Conservation (phyloP, 108 stramenopile genomes). For the Fistulifera pelliculosa region DNA sequence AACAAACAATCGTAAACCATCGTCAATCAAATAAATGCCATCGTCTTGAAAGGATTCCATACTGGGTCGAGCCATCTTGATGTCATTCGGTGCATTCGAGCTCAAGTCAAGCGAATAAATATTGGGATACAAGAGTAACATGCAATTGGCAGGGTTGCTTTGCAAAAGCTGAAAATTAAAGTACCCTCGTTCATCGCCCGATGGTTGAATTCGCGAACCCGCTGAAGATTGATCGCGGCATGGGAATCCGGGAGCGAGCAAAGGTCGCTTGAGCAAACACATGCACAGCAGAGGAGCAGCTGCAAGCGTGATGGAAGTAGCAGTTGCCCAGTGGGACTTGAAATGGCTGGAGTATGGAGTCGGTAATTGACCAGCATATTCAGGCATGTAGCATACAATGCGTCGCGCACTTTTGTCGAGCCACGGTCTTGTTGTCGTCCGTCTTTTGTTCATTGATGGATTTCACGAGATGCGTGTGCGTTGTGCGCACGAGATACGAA, state of each 20-base stretch:
- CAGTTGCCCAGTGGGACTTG: constrained; percentile 64
- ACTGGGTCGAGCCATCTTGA: constrained; percentile 37
- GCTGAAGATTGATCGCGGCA: background rate
- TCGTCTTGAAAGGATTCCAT: constrained; percentile 42
- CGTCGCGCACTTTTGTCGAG: constrained; percentile 18
- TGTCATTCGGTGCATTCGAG: constrained; percentile 25
- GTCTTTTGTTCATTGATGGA: background rate
- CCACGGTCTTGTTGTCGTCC: background rate
- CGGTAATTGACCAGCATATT: constrained; percentile 71
- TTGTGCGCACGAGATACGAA: constrained; percentile 40
- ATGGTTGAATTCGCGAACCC: constrained; percentile 32
- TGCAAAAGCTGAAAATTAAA: constrained; percentile 38
- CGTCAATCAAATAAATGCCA: constrained; percentile 57
- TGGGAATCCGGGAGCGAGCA: constrained; percentile 44
- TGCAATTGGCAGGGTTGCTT: constrained; percentile 35
- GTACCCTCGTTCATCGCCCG: constrained; percentile 71
- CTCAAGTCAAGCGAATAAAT: constrained; percentile 17
- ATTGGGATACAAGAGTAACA: constrained; percentile 53
- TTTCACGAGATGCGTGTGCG: constrained; percentile 24
- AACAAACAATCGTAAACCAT: constrained; percentile 39
- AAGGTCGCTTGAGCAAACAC: constrained; percentile 49
- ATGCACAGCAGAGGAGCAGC: constrained; percentile 78
- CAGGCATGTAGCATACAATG: constrained; percentile 36
- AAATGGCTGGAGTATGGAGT: constrained; percentile 40
- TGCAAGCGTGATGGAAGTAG: constrained; percentile 84